phyloP scores from a whole-genome alignment of 1,139 yeast genomes.

The Candida freyschussii region DNA sequence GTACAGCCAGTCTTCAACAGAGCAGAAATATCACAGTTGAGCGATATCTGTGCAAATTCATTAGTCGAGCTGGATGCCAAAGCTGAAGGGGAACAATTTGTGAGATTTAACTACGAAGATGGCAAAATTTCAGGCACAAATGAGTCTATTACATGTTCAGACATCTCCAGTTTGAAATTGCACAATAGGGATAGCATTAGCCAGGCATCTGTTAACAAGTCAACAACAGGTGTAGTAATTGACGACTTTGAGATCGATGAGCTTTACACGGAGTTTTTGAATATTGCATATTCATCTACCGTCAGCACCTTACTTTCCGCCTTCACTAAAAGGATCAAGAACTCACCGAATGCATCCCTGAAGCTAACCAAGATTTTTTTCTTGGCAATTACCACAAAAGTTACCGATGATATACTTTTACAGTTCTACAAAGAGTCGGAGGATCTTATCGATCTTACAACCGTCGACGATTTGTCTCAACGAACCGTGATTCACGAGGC shows the following conservation, averaged over 20 bases:
- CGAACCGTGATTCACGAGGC: slow-evolving; percentile 37
- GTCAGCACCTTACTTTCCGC: slow-evolving; percentile 36
- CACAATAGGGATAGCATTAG: slow-evolving; percentile 2
- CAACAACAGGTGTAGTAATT: slow-evolving; percentile 10
- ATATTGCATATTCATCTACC: slow-evolving; percentile 43
- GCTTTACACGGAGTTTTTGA: slow-evolving; percentile 60
- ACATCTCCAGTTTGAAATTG: slow-evolving; percentile 21
- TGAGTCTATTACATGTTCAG: slow-evolving; percentile 13
- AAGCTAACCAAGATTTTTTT: slow-evolving; percentile 62
- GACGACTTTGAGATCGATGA: slow-evolving; percentile 50
- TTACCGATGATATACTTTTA: slow-evolving; percentile 36
- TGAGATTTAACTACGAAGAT: slow-evolving; percentile 23
- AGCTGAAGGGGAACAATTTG: slow-evolving; percentile 64
- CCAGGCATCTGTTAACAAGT: too few species aligned
- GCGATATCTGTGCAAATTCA: slow-evolving; percentile 75
- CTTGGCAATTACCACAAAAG: slow-evolving; percentile 48
- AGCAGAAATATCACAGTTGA: slow-evolving; percentile 76
- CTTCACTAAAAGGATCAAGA: slow-evolving; percentile 45
- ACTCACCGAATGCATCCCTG: slow-evolving; percentile 35
- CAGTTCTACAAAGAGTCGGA: slow-evolving; percentile 34
- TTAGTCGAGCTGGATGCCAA: slow-evolving; percentile 82
- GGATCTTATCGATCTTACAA: slow-evolving; percentile 32
- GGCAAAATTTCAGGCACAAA: slow-evolving; percentile 4
- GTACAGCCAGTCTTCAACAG: slow-evolving; percentile 96
- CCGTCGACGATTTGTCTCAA: slow-evolving; percentile 37